Percentiles rank a stretch among this genome's conserved stretches.
These are phyloP conservation scores for Betula pendula DNA, from an alignment of 306 rosid species.

Conservation along the genomic window DNA sequence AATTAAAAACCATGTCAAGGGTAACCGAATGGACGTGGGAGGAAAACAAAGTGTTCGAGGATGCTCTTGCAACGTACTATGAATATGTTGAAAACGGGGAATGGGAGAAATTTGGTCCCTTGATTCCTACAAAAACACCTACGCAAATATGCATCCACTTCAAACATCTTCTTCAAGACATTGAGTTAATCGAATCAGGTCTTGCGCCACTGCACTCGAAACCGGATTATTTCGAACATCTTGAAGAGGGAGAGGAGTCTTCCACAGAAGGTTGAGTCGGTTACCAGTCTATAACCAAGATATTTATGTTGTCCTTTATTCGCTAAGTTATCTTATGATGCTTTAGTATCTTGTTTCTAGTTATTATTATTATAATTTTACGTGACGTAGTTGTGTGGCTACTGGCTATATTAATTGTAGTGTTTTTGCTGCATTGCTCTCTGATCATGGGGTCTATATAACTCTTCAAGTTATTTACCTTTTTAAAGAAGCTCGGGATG, in stretches of 20 bases:
- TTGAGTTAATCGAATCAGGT: background rate
- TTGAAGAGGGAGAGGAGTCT: background rate
- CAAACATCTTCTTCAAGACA: background rate
- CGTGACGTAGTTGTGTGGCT: no score
- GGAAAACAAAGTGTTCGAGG: background rate
- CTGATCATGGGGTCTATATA: no score
- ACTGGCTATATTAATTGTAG: no score
- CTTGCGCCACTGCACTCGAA: no score
- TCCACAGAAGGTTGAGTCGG: background rate
- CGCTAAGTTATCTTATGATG: no score
- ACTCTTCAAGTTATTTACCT: no score
- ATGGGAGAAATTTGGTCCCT: background rate
- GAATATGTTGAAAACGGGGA: background rate
- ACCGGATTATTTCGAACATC: background rate
- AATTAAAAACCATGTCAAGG: background rate
- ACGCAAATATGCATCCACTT: background rate
- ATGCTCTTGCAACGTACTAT: background rate
- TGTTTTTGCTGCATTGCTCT: no score
- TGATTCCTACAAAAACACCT: background rate
- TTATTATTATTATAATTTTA: no score
- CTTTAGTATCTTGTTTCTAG: no score
- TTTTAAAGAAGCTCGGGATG: no score
- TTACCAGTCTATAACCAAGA: no score
- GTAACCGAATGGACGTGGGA: background rate
- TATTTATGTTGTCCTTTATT: no score